A percentile compares a stretch with the other conserved stretches of the same genome.
Evolutionary conservation across 208 protist species (phyloP).

Genomic region (Trypanosoma avium): DNA sequence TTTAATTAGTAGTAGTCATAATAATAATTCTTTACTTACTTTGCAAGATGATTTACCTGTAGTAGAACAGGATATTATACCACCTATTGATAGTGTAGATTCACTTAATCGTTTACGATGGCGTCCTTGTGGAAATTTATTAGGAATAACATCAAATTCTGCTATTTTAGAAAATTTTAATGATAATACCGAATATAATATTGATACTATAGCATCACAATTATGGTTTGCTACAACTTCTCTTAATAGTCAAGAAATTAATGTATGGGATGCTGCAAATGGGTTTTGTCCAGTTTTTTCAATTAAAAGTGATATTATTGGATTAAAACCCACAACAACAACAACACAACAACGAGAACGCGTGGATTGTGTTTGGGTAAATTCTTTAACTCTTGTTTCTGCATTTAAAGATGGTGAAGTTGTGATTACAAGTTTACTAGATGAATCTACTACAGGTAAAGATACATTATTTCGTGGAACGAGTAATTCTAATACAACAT

Average conservation of each 20-base stretch:
- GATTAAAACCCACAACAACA: neutral
- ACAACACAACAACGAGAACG: constrained; percentile 31
- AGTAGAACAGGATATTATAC: constrained; percentile 40
- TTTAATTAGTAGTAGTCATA: neutral
- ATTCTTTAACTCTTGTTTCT: constrained; percentile 68
- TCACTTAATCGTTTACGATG: constrained; percentile 62
- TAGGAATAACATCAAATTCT: constrained; percentile 7
- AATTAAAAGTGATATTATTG: constrained; percentile 26
- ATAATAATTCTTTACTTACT: neutral
- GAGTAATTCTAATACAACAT: constrained; percentile 17
- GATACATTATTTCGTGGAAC: constrained; percentile 16
- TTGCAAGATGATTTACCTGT: constrained; percentile 15
- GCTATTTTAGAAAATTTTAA: neutral
- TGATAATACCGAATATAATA: constrained; percentile 14
- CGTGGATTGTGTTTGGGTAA: constrained; percentile 80
- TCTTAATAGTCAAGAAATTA: constrained; percentile 62
- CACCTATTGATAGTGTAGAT: constrained; percentile 65
- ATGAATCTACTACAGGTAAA: constrained; percentile 19
- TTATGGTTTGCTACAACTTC: constrained; percentile 79
- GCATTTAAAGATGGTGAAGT: constrained; percentile 66
- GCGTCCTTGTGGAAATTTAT: constrained; percentile 44
- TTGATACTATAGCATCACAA: constrained; percentile 57
- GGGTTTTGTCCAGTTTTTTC: constrained; percentile 62
- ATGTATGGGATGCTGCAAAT: constrained; percentile 73
- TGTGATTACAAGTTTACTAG: constrained; percentile 60